These are phyloP conservation scores for Globisporangium solare DNA, from an alignment of 352 stramenopile species.

Conservation along the genomic window DNA sequence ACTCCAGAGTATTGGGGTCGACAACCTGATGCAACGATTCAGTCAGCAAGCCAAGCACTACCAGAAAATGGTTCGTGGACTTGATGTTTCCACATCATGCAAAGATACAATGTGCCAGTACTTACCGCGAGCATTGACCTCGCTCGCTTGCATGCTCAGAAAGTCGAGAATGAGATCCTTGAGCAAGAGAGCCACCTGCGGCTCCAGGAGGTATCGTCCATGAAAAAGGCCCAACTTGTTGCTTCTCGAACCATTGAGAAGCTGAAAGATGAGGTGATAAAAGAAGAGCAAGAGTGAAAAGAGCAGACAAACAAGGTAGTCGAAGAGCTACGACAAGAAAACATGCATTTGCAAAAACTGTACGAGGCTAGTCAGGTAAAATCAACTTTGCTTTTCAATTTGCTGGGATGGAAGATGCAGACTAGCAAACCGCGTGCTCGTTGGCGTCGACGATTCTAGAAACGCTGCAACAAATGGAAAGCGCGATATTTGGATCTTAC, in stretches of 20 bases:
- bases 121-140: background rate
- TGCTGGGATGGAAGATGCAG: too few species aligned
- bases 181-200: constrained; percentile 64
- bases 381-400: too few species aligned
- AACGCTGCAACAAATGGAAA: constrained; percentile 74
- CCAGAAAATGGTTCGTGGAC: constrained; percentile 51
- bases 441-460: constrained; percentile 19
- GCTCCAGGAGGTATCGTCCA: constrained; percentile 48
- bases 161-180: constrained; percentile 75
- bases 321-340: constrained; percentile 61
- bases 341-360: constrained; percentile 46
- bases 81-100: background rate
- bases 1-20: constrained; percentile 71
- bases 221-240: constrained; percentile 62
- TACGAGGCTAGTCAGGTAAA: constrained; percentile 49
- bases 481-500: constrained; percentile 43
- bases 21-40: constrained; percentile 79
- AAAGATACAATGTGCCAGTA: background rate
- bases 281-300: constrained; percentile 55
- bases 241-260: constrained; percentile 56
- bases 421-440: too few species aligned
- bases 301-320: constrained; percentile 41
- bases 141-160: constrained; percentile 22
- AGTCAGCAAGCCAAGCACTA: constrained; percentile 62
- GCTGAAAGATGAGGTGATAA: constrained; percentile 40